phyloP scores from a whole-genome alignment of 2,329 filamentous ascomycete genomes.

The Davidsoniella australis region DNA sequence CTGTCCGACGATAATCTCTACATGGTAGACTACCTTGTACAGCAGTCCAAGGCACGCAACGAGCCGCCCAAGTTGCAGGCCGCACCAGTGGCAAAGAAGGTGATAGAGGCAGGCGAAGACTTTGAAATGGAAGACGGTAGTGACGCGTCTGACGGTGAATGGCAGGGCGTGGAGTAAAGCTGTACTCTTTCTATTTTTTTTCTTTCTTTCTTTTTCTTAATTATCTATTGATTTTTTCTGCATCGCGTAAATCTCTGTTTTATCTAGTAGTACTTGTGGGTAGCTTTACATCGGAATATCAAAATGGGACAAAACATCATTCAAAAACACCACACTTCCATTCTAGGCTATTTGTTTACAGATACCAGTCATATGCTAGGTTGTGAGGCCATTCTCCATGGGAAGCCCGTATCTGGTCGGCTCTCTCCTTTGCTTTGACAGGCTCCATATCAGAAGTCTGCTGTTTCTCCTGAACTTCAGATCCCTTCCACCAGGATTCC shows the following conservation, averaged over 20 bases:
- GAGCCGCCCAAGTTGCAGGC: slow-evolving; percentile 16
- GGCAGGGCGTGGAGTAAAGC: slow-evolving; percentile 13
- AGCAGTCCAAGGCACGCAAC: slow-evolving; percentile 24
- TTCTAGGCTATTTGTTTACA: neutral
- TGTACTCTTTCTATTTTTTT: neutral
- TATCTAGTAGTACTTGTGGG: neutral
- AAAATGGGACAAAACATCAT: slow-evolving; percentile 4
- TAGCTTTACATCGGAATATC: slow-evolving; percentile 10
- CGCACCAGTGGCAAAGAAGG: slow-evolving; percentile 12
- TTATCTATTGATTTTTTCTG: neutral
- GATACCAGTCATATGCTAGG: neutral
- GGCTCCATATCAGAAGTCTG: neutral
- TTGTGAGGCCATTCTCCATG: neutral
- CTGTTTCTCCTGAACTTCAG: neutral
- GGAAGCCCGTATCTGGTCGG: neutral
- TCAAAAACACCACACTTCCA: neutral
- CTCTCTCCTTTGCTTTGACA: neutral
- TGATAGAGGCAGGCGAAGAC: slow-evolving; percentile 17
- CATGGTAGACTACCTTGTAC: slow-evolving; percentile 65
- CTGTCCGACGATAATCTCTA: slow-evolving; percentile 80
- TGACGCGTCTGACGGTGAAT: slow-evolving; percentile 19
- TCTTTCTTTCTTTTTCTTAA: slow-evolving; percentile 6
- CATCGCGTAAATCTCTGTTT: neutral
- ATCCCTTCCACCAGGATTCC: neutral
- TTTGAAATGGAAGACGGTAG: slow-evolving; percentile 21